Percentiles rank a stretch among this genome's conserved stretches.
Conservation (phyloP, 305 asterid genomes). For the Ilex paraguariensis region DNA sequence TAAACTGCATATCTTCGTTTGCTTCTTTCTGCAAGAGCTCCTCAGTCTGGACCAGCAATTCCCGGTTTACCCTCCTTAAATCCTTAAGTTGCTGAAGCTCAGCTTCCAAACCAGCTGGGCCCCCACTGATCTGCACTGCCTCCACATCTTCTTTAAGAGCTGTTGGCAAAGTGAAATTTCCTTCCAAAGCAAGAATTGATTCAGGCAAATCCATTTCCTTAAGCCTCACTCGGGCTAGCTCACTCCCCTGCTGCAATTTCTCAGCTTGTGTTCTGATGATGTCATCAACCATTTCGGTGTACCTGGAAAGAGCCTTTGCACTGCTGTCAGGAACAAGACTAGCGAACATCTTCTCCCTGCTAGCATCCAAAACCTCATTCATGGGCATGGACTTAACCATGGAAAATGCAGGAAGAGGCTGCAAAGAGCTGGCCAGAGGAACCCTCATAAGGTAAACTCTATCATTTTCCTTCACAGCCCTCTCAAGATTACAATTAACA, state of each 20-base stretch:
- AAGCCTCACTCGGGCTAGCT: constrained; percentile 89
- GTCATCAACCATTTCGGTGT: constrained; percentile 95
- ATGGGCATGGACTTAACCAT: constrained; percentile 92
- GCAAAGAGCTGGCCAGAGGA: constrained; percentile 77
- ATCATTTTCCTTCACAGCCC: constrained; percentile 92
- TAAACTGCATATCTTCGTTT: constrained; percentile 80
- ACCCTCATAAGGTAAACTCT: constrained; percentile 96
- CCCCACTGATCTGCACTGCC: constrained; percentile 96
- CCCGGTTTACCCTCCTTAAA: constrained; percentile 92
- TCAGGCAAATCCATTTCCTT: constrained; percentile 98
- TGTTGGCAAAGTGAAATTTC: constrained; percentile 57
- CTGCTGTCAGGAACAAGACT: constrained; percentile 92
- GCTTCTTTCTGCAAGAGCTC: constrained; percentile 96
- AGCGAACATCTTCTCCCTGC: constrained; percentile 83
- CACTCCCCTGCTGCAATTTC: constrained; percentile 97
- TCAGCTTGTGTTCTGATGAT: constrained; percentile 91
- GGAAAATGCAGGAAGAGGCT: constrained; percentile 86
- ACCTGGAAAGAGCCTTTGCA: constrained; percentile 92
- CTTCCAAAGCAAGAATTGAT: constrained; percentile 89
- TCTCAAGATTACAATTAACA: constrained; percentile 74
- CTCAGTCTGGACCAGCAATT: constrained; percentile 80
- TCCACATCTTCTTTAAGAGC: constrained; percentile 77
- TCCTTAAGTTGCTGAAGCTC: constrained; percentile 90
- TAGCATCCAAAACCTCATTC: constrained; percentile 89
- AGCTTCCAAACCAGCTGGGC: constrained; percentile 86